These are phyloP conservation scores for Paramyrothecium sp. DNA, from an alignment of 2,329 filamentous ascomycete species.

Conservation along the genomic window DNA sequence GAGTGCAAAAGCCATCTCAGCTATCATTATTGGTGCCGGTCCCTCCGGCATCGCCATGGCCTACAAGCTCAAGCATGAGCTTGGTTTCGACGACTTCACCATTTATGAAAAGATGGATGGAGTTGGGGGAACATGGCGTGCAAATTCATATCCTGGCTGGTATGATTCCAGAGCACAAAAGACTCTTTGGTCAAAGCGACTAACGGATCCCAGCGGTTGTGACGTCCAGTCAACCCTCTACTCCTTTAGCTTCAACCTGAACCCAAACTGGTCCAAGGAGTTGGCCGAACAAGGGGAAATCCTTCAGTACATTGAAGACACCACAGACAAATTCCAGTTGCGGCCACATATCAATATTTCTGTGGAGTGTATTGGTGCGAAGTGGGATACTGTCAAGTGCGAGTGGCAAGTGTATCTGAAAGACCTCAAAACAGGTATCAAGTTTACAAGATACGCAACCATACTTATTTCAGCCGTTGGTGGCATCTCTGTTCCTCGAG, in stretches of 20 bases:
- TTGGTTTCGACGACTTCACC: conserved; percentile 17
- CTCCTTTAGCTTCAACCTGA: conserved; percentile 15
- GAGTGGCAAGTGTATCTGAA: conserved; percentile 2
- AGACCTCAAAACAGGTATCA: not conserved
- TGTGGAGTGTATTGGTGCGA: conserved; percentile 5
- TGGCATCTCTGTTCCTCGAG: not conserved
- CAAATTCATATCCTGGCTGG: conserved; percentile 15
- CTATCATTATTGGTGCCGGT: conserved; percentile 20
- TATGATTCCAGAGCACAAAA: not conserved
- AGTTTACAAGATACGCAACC: not conserved
- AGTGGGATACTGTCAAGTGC: not conserved
- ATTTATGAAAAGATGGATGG: conserved; percentile 18
- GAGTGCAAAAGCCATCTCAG: conserved; percentile 8
- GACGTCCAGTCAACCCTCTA: conserved; percentile 14
- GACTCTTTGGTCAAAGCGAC: not conserved
- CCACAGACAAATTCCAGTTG: conserved; percentile 7
- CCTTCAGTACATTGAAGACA: conserved; percentile 10
- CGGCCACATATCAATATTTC: conserved; percentile 6
- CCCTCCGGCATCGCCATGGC: conserved; percentile 17
- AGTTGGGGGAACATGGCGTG: conserved; percentile 17
- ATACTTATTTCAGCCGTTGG: conserved; percentile 6
- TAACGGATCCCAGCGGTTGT: conserved; percentile 8
- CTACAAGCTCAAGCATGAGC: conserved; percentile 14
- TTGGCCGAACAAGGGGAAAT: conserved; percentile 12
- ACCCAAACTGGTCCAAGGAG: conserved; percentile 11